A percentile compares a stretch with the other conserved stretches of the same genome.
Evolutionary conservation across 331 rosid genomes (phyloP).

Genomic region (Malus hybrid): DNA sequence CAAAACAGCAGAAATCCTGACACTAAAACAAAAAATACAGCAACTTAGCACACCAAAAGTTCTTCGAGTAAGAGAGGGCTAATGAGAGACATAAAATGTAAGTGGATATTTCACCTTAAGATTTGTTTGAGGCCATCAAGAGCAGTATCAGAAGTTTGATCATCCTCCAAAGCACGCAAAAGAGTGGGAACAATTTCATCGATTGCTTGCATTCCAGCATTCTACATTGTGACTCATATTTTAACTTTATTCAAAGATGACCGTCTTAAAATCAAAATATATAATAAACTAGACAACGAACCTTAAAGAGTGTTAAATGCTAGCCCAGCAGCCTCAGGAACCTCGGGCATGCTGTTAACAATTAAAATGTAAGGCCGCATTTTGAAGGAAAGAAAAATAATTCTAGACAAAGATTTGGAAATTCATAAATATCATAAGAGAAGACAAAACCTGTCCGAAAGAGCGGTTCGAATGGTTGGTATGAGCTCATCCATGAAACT

Average conservation of each 20-base stretch:
- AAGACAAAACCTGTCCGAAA: slow-evolving; percentile 73
- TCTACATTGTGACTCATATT: slow-evolving; percentile 42
- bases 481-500: slow-evolving; percentile 98
- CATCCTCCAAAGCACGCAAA: slow-evolving; percentile 90
- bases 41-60: slow-evolving; percentile 14
- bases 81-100: not conserved
- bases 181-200: slow-evolving; percentile 96
- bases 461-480: slow-evolving; percentile 90
- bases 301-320: slow-evolving; percentile 99
- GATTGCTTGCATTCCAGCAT: slow-evolving; percentile 98
- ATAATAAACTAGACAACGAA: slow-evolving; percentile 10
- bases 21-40: slow-evolving; percentile 38
- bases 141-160: slow-evolving; percentile 83
- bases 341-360: slow-evolving; percentile 61
- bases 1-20: slow-evolving; percentile 82
- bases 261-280: not conserved
- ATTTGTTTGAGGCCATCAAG: slow-evolving; percentile 98
- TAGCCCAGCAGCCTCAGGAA: slow-evolving; percentile 85
- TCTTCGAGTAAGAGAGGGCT: not conserved
- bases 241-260: not conserved
- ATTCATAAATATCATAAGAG: slow-evolving; percentile 8
- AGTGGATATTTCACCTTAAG: slow-evolving; percentile 52
- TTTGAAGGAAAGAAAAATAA: not conserved
- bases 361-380: slow-evolving; percentile 1
- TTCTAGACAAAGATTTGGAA: not conserved